Evolutionary conservation across 2,329 filamentous ascomycete genomes (phyloP), one percentile per base, ranked within the genome.

Genomic region (Fusarium proliferatum): DNA sequence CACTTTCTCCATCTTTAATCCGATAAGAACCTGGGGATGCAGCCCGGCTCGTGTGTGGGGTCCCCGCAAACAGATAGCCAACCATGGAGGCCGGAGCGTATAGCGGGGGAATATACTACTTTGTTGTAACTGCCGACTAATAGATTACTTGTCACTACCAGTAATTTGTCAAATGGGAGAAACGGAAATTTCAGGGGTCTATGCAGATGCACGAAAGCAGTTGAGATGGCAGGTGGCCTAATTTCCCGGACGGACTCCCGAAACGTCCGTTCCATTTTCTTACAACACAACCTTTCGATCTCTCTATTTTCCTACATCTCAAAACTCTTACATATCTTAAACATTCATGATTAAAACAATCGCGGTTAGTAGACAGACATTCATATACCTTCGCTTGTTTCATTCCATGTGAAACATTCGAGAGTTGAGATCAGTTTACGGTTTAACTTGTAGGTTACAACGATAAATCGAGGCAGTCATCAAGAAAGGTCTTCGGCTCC

Each of bases 401-500:
- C 9, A 23, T 43, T n/a, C 9, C 2, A 17, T 23, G 3, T 0
- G 15, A 43, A 23, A 11, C 3, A 2, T 11, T 43, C 6, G 3
- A 19, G 5, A 2, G 2, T 26, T 6, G 0, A 9, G 13, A n/a
- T n/a, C 21, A 23, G 13, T 16, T 10, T 6, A 10, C 21, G 16
- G 7, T 2, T 4, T 4, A 21, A 15, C 21, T 13, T 1, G 15
- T n/a, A n/a, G 1, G 7, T 15, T 5, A 16, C 11, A 8, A 9
- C 4, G 4, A 43, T 12, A 19, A 3, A 13, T 19, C 7, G 7
- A 19, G 16, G 1, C 7, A 12, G 4, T 5, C 23, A 45, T 45
- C 3, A 9, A 23, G 11, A 0, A 26, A 13, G 11, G 3, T 19
- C 6, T 9, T 19, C 4, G 0, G 13, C 17, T 3, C 3, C 2